Evolutionary conservation across 2,329 filamentous ascomycete species (phyloP).

Genomic region (Leptographium lundbergii): DNA sequence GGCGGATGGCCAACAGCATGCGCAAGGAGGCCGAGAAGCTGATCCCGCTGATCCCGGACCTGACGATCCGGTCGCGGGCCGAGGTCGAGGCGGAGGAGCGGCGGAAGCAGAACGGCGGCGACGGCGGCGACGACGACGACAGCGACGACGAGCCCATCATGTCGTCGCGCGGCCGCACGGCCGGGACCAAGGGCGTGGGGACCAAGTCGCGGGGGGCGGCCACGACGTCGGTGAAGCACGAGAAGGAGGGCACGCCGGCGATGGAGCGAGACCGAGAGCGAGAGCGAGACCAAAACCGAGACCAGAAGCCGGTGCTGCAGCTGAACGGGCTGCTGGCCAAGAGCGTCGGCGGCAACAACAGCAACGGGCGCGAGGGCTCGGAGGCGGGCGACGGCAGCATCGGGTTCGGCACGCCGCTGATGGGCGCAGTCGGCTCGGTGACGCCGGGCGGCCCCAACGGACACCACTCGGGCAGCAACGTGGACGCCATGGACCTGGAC

Average conservation of each 20-base stretch:
- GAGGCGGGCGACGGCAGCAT: conserved; percentile 71
- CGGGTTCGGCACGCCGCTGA: conserved; percentile 72
- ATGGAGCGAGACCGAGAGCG: conserved; percentile 10
- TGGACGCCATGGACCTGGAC: conserved; percentile 80
- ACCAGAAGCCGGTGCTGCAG: conserved; percentile 61
- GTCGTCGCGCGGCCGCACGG: conserved; percentile 87
- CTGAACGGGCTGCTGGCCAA: conserved; percentile 51
- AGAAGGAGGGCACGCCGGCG: conserved; percentile 67
- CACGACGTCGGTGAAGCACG: conserved; percentile 27
- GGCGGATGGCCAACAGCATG: conserved; percentile 93
- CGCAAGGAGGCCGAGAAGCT: conserved; percentile 95
- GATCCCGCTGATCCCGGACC: conserved; percentile 86
- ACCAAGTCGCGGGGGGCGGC: conserved; percentile 48
- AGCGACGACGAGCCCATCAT: conserved; percentile 98
- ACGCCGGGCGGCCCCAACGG: conserved; percentile 66
- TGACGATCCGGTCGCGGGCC: conserved; percentile 77
- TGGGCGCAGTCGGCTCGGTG: conserved; percentile 46
- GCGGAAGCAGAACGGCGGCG: conserved; percentile 73
- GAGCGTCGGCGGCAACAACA: not conserved
- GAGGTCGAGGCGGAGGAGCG: conserved; percentile 86
- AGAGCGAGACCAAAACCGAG: conserved; percentile 23
- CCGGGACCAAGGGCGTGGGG: conserved; percentile 59
- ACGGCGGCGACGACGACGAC: conserved; percentile 74
- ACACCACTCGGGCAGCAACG: conserved; percentile 55
- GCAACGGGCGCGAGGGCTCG: conserved; percentile 50